phyloP scores from a whole-genome alignment of 345 rosid species.

The Lepidium aucheri region DNA sequence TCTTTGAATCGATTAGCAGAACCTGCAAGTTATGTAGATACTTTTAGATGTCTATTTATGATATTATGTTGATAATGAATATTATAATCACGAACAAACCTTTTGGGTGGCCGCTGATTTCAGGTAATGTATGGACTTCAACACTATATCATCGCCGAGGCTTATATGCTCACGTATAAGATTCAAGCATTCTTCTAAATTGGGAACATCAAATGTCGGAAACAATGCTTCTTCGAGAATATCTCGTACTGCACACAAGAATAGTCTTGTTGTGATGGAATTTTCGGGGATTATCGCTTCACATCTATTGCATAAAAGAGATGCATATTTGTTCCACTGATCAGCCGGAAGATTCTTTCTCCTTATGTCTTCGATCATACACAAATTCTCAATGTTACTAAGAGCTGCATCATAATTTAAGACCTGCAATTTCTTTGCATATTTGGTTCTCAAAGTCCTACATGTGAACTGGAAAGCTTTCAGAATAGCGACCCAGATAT shows the following conservation, averaged over 20 bases:
- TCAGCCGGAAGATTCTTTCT: conserved; percentile 5
- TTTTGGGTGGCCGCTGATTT: background rate
- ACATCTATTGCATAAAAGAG: conserved; percentile 9
- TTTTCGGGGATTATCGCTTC: background rate
- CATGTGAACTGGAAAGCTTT: conserved; percentile 15
- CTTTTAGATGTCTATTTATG: background rate
- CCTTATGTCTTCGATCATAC: background rate
- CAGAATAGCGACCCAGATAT: conserved; percentile 19
- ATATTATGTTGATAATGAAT: background rate
- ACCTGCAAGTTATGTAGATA: conserved; percentile 8
- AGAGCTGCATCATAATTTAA: background rate
- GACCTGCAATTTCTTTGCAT: conserved; percentile 1
- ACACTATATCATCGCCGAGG: conserved; percentile 6
- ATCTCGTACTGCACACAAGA: conserved; percentile 10
- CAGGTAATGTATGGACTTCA: background rate
- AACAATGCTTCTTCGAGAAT: background rate
- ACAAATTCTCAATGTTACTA: background rate
- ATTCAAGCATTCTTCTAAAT: conserved; percentile 3
- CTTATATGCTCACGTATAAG: background rate
- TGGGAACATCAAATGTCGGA: background rate
- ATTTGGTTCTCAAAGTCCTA: conserved; percentile 4
- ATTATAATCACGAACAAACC: background rate
- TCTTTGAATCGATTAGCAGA: conserved; percentile 2
- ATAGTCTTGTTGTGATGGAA: background rate
- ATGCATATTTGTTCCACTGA: conserved; percentile 16